Percentiles rank a stretch among this genome's conserved stretches.
Evolutionary conservation across 129 eudicot genomes (phyloP).

Genomic region (Silybum marianum): DNA sequence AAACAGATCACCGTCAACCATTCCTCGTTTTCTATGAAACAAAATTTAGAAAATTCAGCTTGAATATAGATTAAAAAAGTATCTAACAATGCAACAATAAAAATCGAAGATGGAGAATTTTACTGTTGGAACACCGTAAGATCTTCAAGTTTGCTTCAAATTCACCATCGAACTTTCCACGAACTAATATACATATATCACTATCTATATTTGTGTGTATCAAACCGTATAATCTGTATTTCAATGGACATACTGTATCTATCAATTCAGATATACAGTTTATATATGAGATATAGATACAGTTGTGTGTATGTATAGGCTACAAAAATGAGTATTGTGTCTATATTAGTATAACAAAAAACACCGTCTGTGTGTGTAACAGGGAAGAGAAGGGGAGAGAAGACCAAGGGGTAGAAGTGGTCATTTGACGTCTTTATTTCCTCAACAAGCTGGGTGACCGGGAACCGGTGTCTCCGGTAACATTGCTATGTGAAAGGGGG

Average conservation of each 20-base stretch:
- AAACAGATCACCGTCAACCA: slow-evolving; percentile 57
- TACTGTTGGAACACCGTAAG: slow-evolving; percentile 21
- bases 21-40: slow-evolving; percentile 22
- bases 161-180: slow-evolving; percentile 21
- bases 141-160: slow-evolving; percentile 26
- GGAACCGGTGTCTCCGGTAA: slow-evolving; percentile 36
- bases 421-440: slow-evolving; percentile 25
- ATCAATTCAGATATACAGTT: slow-evolving; percentile 14
- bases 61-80: slow-evolving; percentile 35
- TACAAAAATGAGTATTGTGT: slow-evolving; percentile 16
- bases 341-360: slow-evolving; percentile 16
- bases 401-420: slow-evolving; percentile 27
- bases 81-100: slow-evolving; percentile 22
- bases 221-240: slow-evolving; percentile 6
- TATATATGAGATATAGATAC: slow-evolving; percentile 28
- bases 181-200: neutral
- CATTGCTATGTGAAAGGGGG: neutral
- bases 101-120: slow-evolving; percentile 14
- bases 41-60: slow-evolving; percentile 32
- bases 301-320: slow-evolving; percentile 35
- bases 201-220: slow-evolving; percentile 12
- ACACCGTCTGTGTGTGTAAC: slow-evolving; percentile 16
- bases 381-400: slow-evolving; percentile 17
- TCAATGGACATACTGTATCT: slow-evolving; percentile 17
- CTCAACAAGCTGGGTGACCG: slow-evolving; percentile 19